Evolutionary conservation across 2,329 filamentous ascomycete species (phyloP), one percentile per base, ranked within the genome.

Genomic region (Calonectria fujianensis): DNA sequence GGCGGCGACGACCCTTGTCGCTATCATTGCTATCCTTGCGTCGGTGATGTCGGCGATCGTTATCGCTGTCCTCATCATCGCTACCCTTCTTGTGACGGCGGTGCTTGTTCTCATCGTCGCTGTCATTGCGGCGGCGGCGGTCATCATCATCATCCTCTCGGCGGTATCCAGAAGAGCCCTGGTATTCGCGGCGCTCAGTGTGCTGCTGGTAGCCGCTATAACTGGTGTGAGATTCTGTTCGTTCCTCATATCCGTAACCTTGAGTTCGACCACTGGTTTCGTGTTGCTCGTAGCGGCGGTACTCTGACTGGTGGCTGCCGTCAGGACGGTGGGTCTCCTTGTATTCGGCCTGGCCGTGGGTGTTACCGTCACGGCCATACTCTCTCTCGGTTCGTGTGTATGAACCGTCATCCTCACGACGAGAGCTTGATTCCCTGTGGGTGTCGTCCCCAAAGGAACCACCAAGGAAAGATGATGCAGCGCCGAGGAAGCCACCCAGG

Each of bases 401-500:
- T 9, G 90, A 92, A 29, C 91, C 91, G 72, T 94, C 90, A 9
- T 90, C 85, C 50, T 89, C 88, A 54, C 91, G 89, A 41, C 88
- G 88, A 73, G 90, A 86, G 77, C 87, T 88, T 69, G 88, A 86
- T 77, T 89, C 90, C 80, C 91, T 88, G 72, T 89, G 91, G 59
- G 92, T 87, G 41, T 90, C 86, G 45, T 87, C 86, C 66, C 88
- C 87, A 68, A 94, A 90, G 18, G 89, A 89, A 16, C 90, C 90
- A 14, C 92, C 91, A 11, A 97, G 89, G 20, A 96, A 85, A 50
- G 91, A 91, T 45, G 90, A 90, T 37, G 94, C 93, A 41, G 93
- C 91, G 70, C 93, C 93, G 16, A 98, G 88, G 54, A 98, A 86
- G 31, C 93, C 93, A 37, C 94, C 93, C 1, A 95, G 83, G 14